Percentiles rank a stretch among this genome's conserved stretches.
Evolutionary conservation across 2,329 filamentous ascomycete species (phyloP).

Genomic region (Penicillium nordicum): DNA sequence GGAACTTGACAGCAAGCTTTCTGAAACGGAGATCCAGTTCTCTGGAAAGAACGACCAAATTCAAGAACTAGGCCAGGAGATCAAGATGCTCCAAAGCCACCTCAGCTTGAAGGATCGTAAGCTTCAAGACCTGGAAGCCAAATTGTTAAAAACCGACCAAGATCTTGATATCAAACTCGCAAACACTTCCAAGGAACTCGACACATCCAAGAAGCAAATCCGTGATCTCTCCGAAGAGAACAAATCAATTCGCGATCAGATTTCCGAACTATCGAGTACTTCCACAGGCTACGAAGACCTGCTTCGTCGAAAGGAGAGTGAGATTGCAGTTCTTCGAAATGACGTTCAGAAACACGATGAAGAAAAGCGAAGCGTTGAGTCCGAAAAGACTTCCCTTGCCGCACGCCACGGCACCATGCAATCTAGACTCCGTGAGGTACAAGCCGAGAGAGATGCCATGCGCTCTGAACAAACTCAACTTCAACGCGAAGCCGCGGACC

Average conservation of each 20-base stretch:
- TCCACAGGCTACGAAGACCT: constrained; percentile 95
- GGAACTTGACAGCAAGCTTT: constrained; percentile 67
- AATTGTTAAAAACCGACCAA: constrained; percentile 79
- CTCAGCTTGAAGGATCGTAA: constrained; percentile 86
- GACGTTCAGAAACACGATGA: constrained; percentile 81
- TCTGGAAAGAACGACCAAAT: constrained; percentile 74
- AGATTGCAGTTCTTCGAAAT: constrained; percentile 76
- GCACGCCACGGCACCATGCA: constrained; percentile 77
- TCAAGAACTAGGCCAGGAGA: constrained; percentile 72
- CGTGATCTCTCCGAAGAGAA: constrained; percentile 77
- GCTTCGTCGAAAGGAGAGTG: constrained; percentile 89
- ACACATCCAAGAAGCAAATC: constrained; percentile 68
- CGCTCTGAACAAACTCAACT: constrained; percentile 79
- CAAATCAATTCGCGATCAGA: constrained; percentile 74
- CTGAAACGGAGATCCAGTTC: constrained; percentile 66
- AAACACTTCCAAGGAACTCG: constrained; percentile 73
- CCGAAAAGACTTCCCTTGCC: constrained; percentile 68
- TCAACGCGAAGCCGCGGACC: constrained; percentile 83
- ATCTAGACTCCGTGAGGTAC: constrained; percentile 72
- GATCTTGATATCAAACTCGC: constrained; percentile 84
- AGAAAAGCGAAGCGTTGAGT: constrained; percentile 73
- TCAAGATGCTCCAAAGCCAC: constrained; percentile 89
- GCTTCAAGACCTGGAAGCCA: constrained; percentile 77
- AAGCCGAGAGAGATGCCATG: constrained; percentile 84
- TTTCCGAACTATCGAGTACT: constrained; percentile 81